phyloP scores from a whole-genome alignment of 305 asterid species.

The Fraxinus latifolia region DNA sequence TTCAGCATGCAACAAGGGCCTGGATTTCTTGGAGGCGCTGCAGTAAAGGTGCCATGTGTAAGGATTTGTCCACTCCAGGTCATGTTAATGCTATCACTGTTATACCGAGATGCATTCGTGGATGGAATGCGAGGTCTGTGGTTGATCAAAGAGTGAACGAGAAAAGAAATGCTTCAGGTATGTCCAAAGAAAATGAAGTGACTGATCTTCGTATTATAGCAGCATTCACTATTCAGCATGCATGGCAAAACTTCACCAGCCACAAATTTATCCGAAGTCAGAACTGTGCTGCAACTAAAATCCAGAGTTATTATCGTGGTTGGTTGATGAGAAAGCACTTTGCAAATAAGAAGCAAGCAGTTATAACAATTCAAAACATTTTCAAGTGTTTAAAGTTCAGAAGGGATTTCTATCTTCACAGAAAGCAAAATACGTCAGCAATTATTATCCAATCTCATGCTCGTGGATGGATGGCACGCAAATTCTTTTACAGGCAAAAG shows the following conservation, averaged over 20 bases:
- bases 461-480: constrained; percentile 69
- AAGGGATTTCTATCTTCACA: constrained; percentile 43
- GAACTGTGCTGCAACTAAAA: constrained; percentile 62
- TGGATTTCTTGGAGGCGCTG: constrained; percentile 41
- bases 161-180: constrained; percentile 26
- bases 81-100: constrained; percentile 35
- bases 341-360: constrained; percentile 45
- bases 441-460: constrained; percentile 58
- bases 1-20: constrained; percentile 61
- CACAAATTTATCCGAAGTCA: constrained; percentile 34
- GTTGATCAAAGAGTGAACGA: constrained; percentile 21
- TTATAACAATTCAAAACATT: constrained; percentile 51
- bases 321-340: constrained; percentile 49
- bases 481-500: constrained; percentile 39
- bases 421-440: constrained; percentile 43
- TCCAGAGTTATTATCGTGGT: constrained; percentile 69
- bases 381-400: constrained; percentile 38
- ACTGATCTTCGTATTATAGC: constrained; percentile 34
- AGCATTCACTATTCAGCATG: constrained; percentile 46
- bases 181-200: constrained; percentile 27
- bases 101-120: constrained; percentile 36
- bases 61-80: constrained; percentile 23
- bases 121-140: constrained; percentile 29
- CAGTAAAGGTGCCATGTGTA: constrained; percentile 9
- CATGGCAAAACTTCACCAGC: constrained; percentile 44